phyloP scores from a whole-genome alignment of 2,329 filamentous ascomycete genomes.

The Neonectria ditissima region DNA sequence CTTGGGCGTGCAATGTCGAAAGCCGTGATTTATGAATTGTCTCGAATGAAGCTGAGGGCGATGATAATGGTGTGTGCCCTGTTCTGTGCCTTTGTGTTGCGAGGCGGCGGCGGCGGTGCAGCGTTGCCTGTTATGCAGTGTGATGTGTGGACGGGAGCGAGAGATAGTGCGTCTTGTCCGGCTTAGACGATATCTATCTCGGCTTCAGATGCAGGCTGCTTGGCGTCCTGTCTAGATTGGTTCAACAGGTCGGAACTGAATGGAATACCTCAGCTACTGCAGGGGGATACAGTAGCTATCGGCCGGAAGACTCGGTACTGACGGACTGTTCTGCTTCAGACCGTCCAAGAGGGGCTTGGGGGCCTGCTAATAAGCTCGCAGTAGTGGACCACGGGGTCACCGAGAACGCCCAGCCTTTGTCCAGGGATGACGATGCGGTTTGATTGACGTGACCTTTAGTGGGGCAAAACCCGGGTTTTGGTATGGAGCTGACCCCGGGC shows the following conservation, averaged over 20 bases:
- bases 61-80: not conserved
- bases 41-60: not conserved
- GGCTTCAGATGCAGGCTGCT: not conserved
- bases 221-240: not conserved
- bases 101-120: not conserved
- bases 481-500: constrained; percentile 2
- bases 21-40: not conserved
- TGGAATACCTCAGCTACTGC: not conserved
- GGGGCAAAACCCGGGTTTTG: constrained; percentile 30
- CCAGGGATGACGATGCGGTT: constrained; percentile 40
- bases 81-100: not conserved
- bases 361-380: constrained; percentile 37
- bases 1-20: not conserved
- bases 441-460: constrained; percentile 42
- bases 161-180: not conserved
- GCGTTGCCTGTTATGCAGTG: not conserved
- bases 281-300: constrained; percentile 1
- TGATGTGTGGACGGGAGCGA: not conserved
- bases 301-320: constrained; percentile 3
- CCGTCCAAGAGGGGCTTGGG: constrained; percentile 16
- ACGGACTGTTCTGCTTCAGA: not conserved
- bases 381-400: constrained; percentile 34
- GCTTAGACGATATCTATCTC: not conserved
- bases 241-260: not conserved
- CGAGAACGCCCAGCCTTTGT: constrained; percentile 35